A percentile compares a stretch with the other conserved stretches of the same genome.
Conservation (phyloP, 78 protist species). For the Planoprotostelium fungivorum region DNA sequence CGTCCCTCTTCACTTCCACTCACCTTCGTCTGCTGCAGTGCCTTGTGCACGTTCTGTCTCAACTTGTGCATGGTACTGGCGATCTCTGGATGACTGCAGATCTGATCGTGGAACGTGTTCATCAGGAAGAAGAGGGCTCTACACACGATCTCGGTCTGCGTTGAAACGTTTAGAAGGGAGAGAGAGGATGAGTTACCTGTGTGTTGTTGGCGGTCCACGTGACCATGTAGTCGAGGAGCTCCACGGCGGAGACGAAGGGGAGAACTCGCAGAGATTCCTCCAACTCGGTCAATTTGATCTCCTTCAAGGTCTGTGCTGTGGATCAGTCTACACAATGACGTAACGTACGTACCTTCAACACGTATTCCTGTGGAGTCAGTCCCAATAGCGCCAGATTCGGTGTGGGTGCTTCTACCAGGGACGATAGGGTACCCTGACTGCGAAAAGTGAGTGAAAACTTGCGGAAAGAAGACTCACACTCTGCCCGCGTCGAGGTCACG, state of each 20-base stretch:
- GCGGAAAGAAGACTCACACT: not conserved
- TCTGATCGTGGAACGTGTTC: conserved; percentile 40
- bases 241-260: conserved; percentile 14
- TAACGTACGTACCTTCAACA: not conserved
- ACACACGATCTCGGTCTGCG: conserved; percentile 5
- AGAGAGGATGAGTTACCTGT: conserved; percentile 8
- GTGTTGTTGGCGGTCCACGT: not conserved
- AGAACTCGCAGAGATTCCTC: conserved; percentile 14
- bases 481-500: not conserved
- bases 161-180: not conserved
- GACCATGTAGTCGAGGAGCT: conserved; percentile 1
- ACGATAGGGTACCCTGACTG: not conserved
- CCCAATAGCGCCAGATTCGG: conserved; percentile 27
- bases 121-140: conserved; percentile 50
- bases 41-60: not conserved
- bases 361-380: conserved; percentile 2
- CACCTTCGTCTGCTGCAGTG: conserved; percentile 1
- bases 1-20: conserved; percentile 12
- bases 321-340: not conserved
- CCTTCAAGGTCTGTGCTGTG: not conserved
- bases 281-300: conserved; percentile 21
- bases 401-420: not conserved
- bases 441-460: not conserved
- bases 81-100: not conserved
- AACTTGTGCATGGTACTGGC: not conserved